phyloP scores from a whole-genome alignment of 2,329 filamentous ascomycete genomes.

The Diaporthe longicolla region DNA sequence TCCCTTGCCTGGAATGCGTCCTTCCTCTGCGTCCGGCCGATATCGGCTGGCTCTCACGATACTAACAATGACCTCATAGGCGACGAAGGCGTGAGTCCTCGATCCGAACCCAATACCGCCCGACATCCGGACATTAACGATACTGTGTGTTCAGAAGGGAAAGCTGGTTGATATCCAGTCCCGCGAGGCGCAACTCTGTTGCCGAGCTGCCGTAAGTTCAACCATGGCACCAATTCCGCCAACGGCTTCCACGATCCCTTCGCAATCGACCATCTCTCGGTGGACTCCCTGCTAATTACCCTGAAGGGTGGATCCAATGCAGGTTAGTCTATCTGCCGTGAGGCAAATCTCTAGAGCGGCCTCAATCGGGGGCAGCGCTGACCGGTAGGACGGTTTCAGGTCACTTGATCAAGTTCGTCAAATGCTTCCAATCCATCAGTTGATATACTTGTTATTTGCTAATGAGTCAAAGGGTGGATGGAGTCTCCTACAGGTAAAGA shows the following conservation, averaged over 20 bases:
- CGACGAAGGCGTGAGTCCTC: constrained; percentile 28
- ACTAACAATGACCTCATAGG: constrained; percentile 22
- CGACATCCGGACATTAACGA: not conserved
- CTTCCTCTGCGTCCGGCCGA: constrained; percentile 11
- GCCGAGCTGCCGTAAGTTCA: constrained; percentile 62
- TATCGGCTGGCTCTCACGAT: constrained; percentile 26
- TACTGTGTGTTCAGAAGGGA: constrained; percentile 54
- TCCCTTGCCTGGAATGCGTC: constrained; percentile 5
- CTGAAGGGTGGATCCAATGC: constrained; percentile 69
- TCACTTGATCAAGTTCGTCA: constrained; percentile 56
- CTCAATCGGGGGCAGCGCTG: constrained; percentile 12
- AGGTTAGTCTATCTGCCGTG: constrained; percentile 60
- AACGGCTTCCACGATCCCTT: constrained; percentile 21
- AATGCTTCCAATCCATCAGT: constrained; percentile 1
- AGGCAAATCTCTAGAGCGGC: constrained; percentile 14
- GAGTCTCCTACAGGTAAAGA: constrained; percentile 35
- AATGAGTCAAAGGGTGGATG: constrained; percentile 38
- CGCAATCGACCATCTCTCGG: constrained; percentile 7
- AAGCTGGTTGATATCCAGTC: constrained; percentile 72
- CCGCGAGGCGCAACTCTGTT: constrained; percentile 67
- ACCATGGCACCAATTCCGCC: constrained; percentile 11
- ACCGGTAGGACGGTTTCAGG: constrained; percentile 48
- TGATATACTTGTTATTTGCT: constrained; percentile 33
- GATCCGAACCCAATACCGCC: constrained; percentile 15
- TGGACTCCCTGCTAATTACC: not conserved